phyloP scores from a whole-genome alignment of 176 grass and related monocot genomes.

The Olyra latifolia region DNA sequence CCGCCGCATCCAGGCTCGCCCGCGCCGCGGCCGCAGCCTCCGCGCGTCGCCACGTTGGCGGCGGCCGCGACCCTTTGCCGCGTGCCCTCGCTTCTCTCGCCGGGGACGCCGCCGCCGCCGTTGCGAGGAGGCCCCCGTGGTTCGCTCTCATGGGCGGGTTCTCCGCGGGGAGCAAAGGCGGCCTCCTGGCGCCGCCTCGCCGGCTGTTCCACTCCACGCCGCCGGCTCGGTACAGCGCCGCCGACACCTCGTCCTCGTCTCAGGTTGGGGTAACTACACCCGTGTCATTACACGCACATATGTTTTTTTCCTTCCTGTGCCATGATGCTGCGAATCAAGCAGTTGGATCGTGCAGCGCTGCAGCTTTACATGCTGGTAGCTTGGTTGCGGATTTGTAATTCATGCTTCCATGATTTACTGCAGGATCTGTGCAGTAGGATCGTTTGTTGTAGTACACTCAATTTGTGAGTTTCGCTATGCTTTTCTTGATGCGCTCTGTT shows the following conservation, averaged over 20 bases:
- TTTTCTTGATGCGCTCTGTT: neutral
- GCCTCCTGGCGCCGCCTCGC: constrained; percentile 11
- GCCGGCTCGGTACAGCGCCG: constrained; percentile 33
- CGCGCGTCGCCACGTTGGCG: constrained; percentile 12
- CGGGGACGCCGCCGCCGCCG: neutral
- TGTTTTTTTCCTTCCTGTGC: neutral
- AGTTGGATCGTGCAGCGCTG: neutral
- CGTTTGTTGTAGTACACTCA: neutral
- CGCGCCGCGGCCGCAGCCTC: constrained; percentile 28
- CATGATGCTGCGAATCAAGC: neutral
- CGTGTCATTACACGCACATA: neutral
- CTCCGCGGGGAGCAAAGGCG: neutral
- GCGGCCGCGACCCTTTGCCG: constrained; percentile 7
- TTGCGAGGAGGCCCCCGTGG: constrained; percentile 8
- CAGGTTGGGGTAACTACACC: constrained; percentile 29
- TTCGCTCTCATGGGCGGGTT: constrained; percentile 1
- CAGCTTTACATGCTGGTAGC: neutral
- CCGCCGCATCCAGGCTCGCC: constrained; percentile 46
- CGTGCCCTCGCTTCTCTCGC: constrained; percentile 13
- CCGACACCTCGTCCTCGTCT: constrained; percentile 36
- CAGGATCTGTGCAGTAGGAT: neutral
- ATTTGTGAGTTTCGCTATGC: neutral
- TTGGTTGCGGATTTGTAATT: neutral
- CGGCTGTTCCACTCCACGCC: constrained; percentile 49
- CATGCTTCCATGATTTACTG: neutral